Evolutionary conservation across 768 basidiomycete species (phyloP), one percentile per base, ranked within the genome.

Genomic region (Mrakia blollopis): DNA sequence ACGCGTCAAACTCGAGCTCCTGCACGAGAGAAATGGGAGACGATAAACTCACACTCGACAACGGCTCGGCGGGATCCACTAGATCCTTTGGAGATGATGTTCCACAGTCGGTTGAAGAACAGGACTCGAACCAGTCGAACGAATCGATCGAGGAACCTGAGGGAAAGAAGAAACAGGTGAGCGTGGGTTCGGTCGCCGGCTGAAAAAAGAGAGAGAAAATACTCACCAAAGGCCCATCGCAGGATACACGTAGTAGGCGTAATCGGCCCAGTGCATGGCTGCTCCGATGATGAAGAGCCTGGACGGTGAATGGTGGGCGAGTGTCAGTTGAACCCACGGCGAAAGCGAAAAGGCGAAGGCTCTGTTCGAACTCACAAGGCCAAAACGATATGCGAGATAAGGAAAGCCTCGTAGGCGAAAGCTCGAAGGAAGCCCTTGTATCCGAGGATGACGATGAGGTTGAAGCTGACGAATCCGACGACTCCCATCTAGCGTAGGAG

Each of bases 21-120:
- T 44, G 10, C 44, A 0, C 8, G 0, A 8, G 9, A 14, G 57
- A 8, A 13, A 57, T 10, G 10, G 5, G 57, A 28, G 2, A 5
- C 57, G 57, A 11, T 44, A 9, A 4, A 57, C 57, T 7, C 18
- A 57, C 57, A n/a, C 25, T 57, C 57, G 28, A 57, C 28, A 11
- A 57, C 57, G 9, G 57, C 57, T 13, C 57, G 8, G 8, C 57
- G 57, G 18, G 41, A 52, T 0, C 18, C 37, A 47, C 39, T 68
- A 21, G 52, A 77, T 52, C 21, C 25, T 23, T 68, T 68, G 35
- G 65, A 68, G 7, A 39, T 21, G 65, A 68, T n/a, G 18, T 35
- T 68, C 83, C 83, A 83, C 60, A 83, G 77, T 30, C 81, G 80
- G 79, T 83, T 83, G 32, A 83, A 73, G 28, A 84, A 28, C 75